Evolutionary conservation across 176 grass and related monocot genomes (phyloP).

Genomic region (Avena atlantica): DNA sequence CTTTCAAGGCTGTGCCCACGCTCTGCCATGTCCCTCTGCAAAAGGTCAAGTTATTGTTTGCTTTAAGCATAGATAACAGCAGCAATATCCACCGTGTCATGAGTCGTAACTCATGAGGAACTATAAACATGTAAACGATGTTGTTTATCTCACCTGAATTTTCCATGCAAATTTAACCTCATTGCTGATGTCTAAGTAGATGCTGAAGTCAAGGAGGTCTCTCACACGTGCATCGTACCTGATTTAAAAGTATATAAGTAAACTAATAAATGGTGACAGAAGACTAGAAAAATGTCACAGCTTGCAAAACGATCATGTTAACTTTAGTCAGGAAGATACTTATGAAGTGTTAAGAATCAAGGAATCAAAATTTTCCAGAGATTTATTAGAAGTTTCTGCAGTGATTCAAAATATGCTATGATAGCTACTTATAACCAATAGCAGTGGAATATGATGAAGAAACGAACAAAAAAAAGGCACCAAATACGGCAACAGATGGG

Average conservation of each 20-base stretch:
- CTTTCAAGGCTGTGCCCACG: conserved; percentile 97
- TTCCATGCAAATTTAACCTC: conserved; percentile 97
- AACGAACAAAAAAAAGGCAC: not conserved
- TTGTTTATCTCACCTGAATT: conserved; percentile 74
- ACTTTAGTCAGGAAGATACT: conserved; percentile 1
- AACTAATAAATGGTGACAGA: conserved; percentile 10
- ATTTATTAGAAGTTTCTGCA: not conserved
- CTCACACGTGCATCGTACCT: conserved; percentile 91
- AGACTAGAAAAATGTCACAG: conserved; percentile 5
- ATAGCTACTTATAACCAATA: conserved; percentile 18
- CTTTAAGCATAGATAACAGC: not conserved
- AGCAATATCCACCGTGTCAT: not conserved
- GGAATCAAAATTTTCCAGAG: not conserved
- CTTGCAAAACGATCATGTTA: conserved; percentile 21
- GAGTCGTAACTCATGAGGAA: conserved; percentile 10
- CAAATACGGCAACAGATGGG: conserved; percentile 20
- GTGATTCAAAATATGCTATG: conserved; percentile 20
- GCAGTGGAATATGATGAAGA: conserved; percentile 19
- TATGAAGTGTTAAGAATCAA: not conserved
- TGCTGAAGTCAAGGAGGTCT: conserved; percentile 92
- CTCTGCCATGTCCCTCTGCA: conserved; percentile 92
- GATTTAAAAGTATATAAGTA: conserved; percentile 37
- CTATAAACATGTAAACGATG: conserved; percentile 12
- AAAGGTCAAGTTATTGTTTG: not conserved
- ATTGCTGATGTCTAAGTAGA: conserved; percentile 87